A percentile compares a stretch with the other conserved stretches of the same genome.
These are phyloP conservation scores for Posidonia oceanica DNA, from an alignment of 116 monocot genomes.

Conservation along the genomic window DNA sequence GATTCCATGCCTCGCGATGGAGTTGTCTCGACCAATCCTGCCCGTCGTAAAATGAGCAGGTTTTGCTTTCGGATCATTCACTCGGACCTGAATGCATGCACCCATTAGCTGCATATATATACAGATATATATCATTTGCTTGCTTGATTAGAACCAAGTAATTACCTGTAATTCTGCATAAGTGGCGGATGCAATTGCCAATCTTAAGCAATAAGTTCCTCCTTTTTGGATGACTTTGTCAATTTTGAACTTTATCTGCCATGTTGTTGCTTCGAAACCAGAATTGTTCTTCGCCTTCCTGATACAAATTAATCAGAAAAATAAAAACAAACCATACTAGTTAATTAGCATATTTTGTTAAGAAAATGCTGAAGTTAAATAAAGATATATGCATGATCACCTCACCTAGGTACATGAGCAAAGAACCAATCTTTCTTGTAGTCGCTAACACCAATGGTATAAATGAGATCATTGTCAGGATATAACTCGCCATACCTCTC, in stretches of 20 bases:
- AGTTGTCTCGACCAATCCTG: slow-evolving; percentile 57
- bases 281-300: slow-evolving; percentile 27
- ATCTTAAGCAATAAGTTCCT: slow-evolving; percentile 42
- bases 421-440: slow-evolving; percentile 74
- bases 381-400: too few relatives aligned
- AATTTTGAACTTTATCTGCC: slow-evolving; percentile 76
- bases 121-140: background rate
- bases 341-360: background rate
- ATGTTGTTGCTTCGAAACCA: slow-evolving; percentile 48
- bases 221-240: slow-evolving; percentile 20
- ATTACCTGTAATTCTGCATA: slow-evolving; percentile 62
- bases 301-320: background rate
- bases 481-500: slow-evolving; percentile 71
- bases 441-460: slow-evolving; percentile 44
- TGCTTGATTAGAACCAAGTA: too few relatives aligned
- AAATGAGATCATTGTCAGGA: slow-evolving; percentile 52
- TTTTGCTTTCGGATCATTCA: slow-evolving; percentile 29
- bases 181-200: slow-evolving; percentile 51
- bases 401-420: slow-evolving; percentile 68
- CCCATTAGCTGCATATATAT: background rate
- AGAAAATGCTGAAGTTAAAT: background rate
- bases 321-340: too few relatives aligned
- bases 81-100: slow-evolving; percentile 31
- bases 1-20: slow-evolving; percentile 84
- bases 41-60: slow-evolving; percentile 62